Evolutionary conservation across 805 yeast genomes (phyloP).

Genomic region (Tetrapisispora phaffii): DNA sequence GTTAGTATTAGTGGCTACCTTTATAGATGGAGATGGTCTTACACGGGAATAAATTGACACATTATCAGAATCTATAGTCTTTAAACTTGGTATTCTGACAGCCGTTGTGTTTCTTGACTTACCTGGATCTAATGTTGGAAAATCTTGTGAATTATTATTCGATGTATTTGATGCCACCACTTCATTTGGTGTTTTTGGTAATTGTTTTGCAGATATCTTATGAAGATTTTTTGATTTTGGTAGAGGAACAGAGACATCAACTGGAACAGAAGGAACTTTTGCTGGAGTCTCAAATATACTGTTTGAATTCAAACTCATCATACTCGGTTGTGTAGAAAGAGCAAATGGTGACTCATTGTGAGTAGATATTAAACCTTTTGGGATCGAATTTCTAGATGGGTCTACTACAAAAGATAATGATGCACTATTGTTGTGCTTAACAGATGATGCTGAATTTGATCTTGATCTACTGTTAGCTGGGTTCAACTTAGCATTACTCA

Average conservation of each 20-base stretch:
- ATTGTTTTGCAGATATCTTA: not conserved
- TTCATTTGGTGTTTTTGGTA: not conserved
- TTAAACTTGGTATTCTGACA: not conserved
- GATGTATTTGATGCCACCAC: not conserved
- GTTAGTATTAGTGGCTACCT: not conserved
- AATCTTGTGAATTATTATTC: not conserved
- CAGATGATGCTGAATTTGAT: not conserved
- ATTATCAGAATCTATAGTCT: not conserved
- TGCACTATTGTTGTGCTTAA: not conserved
- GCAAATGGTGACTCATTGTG: constrained; percentile 28
- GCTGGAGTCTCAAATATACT: not conserved
- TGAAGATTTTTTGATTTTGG: not conserved
- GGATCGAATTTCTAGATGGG: constrained; percentile 25
- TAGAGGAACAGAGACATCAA: not conserved
- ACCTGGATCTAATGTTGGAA: constrained; percentile 2
- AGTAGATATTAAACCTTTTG: constrained; percentile 27
- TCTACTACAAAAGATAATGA: constrained; percentile 24
- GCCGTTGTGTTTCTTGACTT: not conserved
- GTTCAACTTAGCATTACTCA: not conserved
- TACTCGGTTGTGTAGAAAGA: not conserved
- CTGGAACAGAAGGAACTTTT: not conserved
- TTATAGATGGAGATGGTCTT: constrained; percentile 1
- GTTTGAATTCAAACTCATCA: not conserved
- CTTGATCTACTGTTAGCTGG: not conserved
- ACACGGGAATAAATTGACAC: constrained; percentile 1